phyloP scores from a whole-genome alignment of 148 eudicot genomes.

The Diospyros kaki region DNA sequence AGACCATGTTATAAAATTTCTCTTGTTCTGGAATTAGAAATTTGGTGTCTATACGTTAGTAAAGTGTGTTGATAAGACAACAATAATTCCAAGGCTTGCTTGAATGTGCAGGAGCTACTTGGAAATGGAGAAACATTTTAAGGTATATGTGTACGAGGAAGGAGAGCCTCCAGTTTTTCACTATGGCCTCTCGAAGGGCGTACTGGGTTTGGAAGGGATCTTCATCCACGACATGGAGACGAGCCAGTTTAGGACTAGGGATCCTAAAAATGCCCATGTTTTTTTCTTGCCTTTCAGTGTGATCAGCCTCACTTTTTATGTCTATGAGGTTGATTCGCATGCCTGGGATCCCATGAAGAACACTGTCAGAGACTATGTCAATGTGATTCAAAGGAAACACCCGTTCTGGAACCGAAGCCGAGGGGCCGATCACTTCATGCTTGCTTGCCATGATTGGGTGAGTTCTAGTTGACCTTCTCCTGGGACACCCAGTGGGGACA shows the following conservation, averaged over 20 bases:
- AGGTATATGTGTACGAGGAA: slow-evolving; percentile 60
- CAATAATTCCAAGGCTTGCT: background rate
- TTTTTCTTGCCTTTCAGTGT: slow-evolving; percentile 69
- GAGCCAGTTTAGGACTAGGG: slow-evolving; percentile 41
- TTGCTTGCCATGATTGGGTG: slow-evolving; percentile 86
- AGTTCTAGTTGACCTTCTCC: background rate
- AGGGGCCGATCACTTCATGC: slow-evolving; percentile 76
- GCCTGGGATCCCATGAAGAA: slow-evolving; percentile 44
- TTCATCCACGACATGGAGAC: slow-evolving; percentile 57
- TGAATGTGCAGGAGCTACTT: slow-evolving; percentile 50
- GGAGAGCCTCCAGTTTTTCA: slow-evolving; percentile 73
- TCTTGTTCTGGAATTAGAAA: too few relatives aligned
- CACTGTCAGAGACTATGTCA: slow-evolving; percentile 52
- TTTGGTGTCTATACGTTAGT: too few relatives aligned
- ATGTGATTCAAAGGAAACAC: slow-evolving; percentile 40
- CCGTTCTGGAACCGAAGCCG: slow-evolving; percentile 68
- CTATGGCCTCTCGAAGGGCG: slow-evolving; percentile 54
- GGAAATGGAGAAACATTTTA: slow-evolving; percentile 68
- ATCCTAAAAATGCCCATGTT: slow-evolving; percentile 52
- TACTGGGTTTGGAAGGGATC: slow-evolving; percentile 58
- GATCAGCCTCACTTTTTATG: slow-evolving; percentile 34
- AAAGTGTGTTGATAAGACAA: too few relatives aligned
- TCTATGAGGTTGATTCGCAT: slow-evolving; percentile 40
- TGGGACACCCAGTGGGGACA: too few relatives aligned
- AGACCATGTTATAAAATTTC: too few relatives aligned